Percentiles rank a stretch among this genome's conserved stretches.
Evolutionary conservation across 345 rosid species (phyloP).

Genomic region (Eucalyptus decipiens): DNA sequence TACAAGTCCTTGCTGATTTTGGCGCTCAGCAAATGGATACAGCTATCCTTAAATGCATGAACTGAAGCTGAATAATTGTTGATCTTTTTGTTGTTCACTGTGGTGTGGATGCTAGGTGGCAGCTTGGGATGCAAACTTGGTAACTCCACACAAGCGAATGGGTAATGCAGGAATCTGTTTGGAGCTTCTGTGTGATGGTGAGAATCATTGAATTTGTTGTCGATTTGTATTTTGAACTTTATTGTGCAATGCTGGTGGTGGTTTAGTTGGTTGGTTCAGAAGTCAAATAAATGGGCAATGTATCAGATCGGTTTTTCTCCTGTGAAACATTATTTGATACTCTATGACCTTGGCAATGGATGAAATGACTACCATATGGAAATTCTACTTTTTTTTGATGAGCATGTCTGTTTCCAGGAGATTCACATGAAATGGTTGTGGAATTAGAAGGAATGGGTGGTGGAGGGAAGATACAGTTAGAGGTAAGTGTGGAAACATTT

Average conservation of each 20-base stretch:
- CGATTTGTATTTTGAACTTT: not conserved
- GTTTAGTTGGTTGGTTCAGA: not conserved
- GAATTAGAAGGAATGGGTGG: conserved; percentile 98
- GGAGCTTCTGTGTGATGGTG: conserved; percentile 69
- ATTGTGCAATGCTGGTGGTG: not conserved
- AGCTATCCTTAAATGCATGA: not conserved
- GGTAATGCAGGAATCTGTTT: conserved; percentile 59
- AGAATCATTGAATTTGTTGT: not conserved
- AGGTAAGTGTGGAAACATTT: conserved; percentile 30
- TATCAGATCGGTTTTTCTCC: not conserved
- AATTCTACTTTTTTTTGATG: not conserved
- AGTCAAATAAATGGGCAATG: not conserved
- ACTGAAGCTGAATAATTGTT: not conserved
- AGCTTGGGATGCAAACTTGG: conserved; percentile 99
- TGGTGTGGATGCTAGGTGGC: conserved; percentile 46
- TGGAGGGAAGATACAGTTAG: conserved; percentile 80
- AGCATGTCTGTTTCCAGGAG: conserved; percentile 32
- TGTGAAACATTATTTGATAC: not conserved
- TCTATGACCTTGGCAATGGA: not conserved
- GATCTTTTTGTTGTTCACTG: not conserved
- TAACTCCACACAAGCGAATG: conserved; percentile 95
- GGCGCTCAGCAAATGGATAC: not conserved
- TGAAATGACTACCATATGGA: not conserved
- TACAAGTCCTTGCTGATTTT: not conserved
- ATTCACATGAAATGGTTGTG: conserved; percentile 47